phyloP scores from a whole-genome alignment of 345 rosid species.

The Bruguiera parviflora region DNA sequence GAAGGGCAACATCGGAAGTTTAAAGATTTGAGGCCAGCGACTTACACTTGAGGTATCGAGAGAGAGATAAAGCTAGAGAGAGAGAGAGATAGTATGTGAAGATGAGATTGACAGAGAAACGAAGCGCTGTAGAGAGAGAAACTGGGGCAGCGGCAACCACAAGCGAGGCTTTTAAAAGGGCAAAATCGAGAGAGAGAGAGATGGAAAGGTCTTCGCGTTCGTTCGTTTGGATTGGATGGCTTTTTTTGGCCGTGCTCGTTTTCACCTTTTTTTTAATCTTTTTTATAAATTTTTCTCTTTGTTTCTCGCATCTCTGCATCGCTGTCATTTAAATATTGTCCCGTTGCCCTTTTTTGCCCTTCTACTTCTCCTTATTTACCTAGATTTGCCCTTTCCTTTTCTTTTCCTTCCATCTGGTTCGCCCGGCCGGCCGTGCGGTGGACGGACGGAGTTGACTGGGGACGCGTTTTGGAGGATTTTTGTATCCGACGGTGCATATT shows the following conservation, averaged over 20 bases:
- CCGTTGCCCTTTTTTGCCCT: conserved; percentile 6
- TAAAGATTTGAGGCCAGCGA: conserved; percentile 24
- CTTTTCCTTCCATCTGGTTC: background rate
- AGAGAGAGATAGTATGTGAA: conserved; percentile 32
- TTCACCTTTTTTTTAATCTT: background rate
- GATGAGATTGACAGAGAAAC: conserved; percentile 31
- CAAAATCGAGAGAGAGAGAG: conserved; percentile 5
- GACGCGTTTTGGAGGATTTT: too few relatives aligned
- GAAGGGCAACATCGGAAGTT: conserved; percentile 13
- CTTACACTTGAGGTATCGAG: conserved; percentile 44
- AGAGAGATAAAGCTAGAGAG: conserved; percentile 5
- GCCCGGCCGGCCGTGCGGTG: too few relatives aligned
- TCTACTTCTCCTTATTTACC: conserved; percentile 5
- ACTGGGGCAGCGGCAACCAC: conserved; percentile 17
- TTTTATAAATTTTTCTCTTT: too few relatives aligned
- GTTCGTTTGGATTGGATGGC: conserved; percentile 25
- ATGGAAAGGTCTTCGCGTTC: background rate
- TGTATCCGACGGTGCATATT: too few relatives aligned
- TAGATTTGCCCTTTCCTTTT: background rate
- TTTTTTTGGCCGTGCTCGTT: conserved; percentile 25
- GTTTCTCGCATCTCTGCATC: conserved; percentile 11
- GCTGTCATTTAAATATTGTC: conserved; percentile 27
- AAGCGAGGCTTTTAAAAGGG: conserved; percentile 9
- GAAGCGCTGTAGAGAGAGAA: conserved; percentile 4
- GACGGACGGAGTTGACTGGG: too few relatives aligned